Conservation (phyloP, 75 land plant species). For the Picea glauca region DNA sequence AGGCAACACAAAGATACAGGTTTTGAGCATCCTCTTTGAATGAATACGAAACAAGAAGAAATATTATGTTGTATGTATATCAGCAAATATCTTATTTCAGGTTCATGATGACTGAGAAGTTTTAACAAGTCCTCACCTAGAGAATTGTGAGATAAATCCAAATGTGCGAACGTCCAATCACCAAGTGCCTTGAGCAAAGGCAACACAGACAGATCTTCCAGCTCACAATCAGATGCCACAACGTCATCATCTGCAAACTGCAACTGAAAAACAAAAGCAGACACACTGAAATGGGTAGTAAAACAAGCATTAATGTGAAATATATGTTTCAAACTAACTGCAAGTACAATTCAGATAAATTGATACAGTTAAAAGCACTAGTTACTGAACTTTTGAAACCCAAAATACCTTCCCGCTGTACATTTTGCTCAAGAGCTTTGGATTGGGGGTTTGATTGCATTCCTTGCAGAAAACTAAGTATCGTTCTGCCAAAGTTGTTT, state of each 20-base stretch:
- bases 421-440: constrained; percentile 48
- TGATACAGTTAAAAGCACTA: neutral
- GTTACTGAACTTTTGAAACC: neutral
- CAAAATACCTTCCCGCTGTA: constrained; percentile 56
- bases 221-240: constrained; percentile 66
- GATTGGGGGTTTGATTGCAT: constrained; percentile 43
- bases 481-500: constrained; percentile 60
- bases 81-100: no score
- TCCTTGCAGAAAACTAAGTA: constrained; percentile 63
- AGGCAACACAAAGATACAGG: no score
- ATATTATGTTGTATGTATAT: no score
- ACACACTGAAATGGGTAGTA: neutral
- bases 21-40: no score
- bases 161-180: constrained; percentile 40
- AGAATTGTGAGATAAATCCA: constrained; percentile 76
- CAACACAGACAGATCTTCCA: constrained; percentile 67
- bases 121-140: constrained; percentile 12
- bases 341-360: neutral
- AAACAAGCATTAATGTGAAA: neutral
- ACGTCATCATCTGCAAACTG: constrained; percentile 82
- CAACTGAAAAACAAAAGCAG: neutral
- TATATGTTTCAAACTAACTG: neutral
- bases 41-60: no score
- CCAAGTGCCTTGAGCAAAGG: constrained; percentile 75
- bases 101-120: no score